Base-by-base conservation (phyloP, 768 basidiomycete species). In the Boletus rubroflammeus region DNA sequence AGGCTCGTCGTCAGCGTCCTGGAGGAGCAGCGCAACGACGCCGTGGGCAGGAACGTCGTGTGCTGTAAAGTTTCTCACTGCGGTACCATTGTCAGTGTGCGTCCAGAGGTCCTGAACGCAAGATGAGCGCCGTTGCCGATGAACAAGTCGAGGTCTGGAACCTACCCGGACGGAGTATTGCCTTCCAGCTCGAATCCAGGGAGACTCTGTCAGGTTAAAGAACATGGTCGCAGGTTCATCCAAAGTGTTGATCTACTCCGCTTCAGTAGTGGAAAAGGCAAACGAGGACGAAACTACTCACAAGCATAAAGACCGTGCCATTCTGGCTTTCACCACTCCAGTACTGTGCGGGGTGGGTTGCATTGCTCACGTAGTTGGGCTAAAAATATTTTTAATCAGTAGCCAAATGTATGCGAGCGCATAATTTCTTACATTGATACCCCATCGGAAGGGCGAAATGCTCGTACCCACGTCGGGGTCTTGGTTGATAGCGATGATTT, bases 401-500 rank as follows among this genome's bases (percentile, higher is more conserved):
- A 17, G 5, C 13, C 3, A 13, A 25, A 36, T 7, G 44, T 50
- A 28, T 8, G 23, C 60, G 11, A 43, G 17, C 7, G 31, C 19
- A 13, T 23, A 10, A 31, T 25, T 9, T 65, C 82, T 50, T 56
- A 86, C 85, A 59, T 85, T 84, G 55, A 84, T 65, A 4, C 84
- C 84, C 83, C 84, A 86, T 55, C 82, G 72, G 75, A 87, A 87
- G 3, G 86, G 85, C 13, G 83, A 79, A 50, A 86, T 77, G 52
- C 78, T 78, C 17, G 77, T 78, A 5, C 85, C 85, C 21, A 81
- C 71, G 3, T 81, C 80, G 0, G 82, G 75, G 59, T 88, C 86
- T 61, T 87, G 86, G 66, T 85, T 83, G 56, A 87, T 85, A 6
- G 82, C 84, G 13, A 87, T 71, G 34, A 87, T 80, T 63, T 87